Conservation (phyloP, 208 protist species). For the Acanthamoeba lenticulata region DNA sequence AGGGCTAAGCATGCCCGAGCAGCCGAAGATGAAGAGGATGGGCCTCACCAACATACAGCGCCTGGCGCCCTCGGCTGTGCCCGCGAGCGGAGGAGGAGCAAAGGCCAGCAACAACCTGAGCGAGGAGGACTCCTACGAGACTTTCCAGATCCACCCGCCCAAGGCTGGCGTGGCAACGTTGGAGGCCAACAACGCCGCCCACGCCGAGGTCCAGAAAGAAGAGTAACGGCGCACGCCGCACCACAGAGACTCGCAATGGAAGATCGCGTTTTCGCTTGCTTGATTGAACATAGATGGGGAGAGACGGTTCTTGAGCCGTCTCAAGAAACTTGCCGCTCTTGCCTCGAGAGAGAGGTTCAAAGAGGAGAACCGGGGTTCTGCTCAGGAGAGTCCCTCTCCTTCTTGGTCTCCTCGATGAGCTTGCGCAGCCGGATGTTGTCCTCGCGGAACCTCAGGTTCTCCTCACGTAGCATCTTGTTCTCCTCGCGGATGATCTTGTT, state of each 20-base stretch:
- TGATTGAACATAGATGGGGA: too few relatives aligned
- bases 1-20: background rate
- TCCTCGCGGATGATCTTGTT: conserved; percentile 48
- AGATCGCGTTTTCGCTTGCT: too few relatives aligned
- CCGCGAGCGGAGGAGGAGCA: background rate
- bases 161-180: background rate
- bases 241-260: background rate
- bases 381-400: background rate
- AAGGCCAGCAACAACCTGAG: background rate
- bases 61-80: background rate
- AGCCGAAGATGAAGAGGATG: background rate
- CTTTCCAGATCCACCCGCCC: background rate
- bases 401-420: conserved; percentile 53
- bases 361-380: background rate
- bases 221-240: background rate
- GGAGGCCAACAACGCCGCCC: background rate
- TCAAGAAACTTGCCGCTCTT: background rate
- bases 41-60: background rate
- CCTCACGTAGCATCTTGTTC: conserved; percentile 57
- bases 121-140: background rate
- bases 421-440: conserved; percentile 59
- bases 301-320: too few relatives aligned
- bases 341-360: background rate
- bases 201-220: background rate
- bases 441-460: conserved; percentile 47